phyloP scores from a whole-genome alignment of 441 rosid species.

The Pelargonium fulgidum region DNA sequence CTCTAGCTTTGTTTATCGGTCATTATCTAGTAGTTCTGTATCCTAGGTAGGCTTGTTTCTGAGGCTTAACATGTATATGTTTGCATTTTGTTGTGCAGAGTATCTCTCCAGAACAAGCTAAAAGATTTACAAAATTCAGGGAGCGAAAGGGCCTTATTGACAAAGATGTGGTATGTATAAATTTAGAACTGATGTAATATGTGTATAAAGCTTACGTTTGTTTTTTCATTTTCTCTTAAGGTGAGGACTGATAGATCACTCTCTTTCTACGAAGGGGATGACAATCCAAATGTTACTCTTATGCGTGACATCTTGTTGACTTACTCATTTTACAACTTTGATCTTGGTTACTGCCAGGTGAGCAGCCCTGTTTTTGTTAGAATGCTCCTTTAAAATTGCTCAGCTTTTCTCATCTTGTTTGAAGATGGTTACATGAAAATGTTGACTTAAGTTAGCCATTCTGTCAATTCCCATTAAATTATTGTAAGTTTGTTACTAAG shows the following conservation, averaged over 20 bases:
- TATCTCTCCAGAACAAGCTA: conserved; percentile 83
- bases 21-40: background rate
- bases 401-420: background rate
- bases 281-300: conserved; percentile 68
- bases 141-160: conserved; percentile 91
- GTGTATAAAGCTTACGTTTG: background rate
- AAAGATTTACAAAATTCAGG: conserved; percentile 83
- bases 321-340: conserved; percentile 92
- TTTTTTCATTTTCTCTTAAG: conserved; percentile 33
- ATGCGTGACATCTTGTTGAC: conserved; percentile 83
- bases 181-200: conserved; percentile 9
- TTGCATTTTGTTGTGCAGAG: conserved; percentile 46
- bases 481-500: too few species aligned
- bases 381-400: conserved; percentile 15
- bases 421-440: conserved; percentile 4
- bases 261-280: conserved; percentile 84
- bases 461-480: too few species aligned
- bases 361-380: conserved; percentile 9
- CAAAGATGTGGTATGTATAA: conserved; percentile 84
- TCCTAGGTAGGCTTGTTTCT: conserved; percentile 7
- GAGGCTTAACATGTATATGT: conserved; percentile 18
- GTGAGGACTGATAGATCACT: conserved; percentile 92
- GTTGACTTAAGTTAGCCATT: background rate
- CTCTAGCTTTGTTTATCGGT: conserved; percentile 6
- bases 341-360: conserved; percentile 99